A percentile compares a stretch with the other conserved stretches of the same genome.
These are phyloP conservation scores for Pythium brassicae DNA, from an alignment of 352 stramenopile genomes.

Conservation along the genomic window DNA sequence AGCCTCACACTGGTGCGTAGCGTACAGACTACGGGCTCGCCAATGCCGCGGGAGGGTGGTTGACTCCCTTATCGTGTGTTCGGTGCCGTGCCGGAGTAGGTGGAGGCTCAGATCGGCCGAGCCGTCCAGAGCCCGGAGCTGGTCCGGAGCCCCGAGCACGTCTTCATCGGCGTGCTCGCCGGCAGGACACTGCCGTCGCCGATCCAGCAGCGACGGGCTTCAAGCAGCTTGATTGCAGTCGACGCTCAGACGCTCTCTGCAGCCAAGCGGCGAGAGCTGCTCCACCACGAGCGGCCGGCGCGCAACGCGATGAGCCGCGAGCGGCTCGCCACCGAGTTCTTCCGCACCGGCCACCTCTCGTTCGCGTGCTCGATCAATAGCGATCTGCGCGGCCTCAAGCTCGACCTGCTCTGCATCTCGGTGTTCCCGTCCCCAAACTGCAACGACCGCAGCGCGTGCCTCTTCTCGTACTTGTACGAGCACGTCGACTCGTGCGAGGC, in stretches of 20 bases:
- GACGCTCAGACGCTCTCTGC: conserved; percentile 22
- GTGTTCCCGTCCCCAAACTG: conserved; percentile 56
- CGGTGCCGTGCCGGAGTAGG: background rate
- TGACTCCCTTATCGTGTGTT: background rate
- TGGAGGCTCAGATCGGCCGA: conserved; percentile 40
- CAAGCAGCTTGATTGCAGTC: conserved; percentile 5
- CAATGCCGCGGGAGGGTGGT: background rate
- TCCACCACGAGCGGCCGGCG: conserved; percentile 49
- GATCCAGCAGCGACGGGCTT: conserved; percentile 57
- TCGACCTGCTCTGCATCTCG: conserved; percentile 42
- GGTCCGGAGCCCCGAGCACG: conserved; percentile 31
- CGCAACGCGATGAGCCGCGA: conserved; percentile 38
- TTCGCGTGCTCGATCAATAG: conserved; percentile 63
- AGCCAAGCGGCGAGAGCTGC: conserved; percentile 38
- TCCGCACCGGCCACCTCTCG: conserved; percentile 35
- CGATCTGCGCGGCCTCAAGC: conserved; percentile 46
- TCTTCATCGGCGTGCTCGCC: conserved; percentile 65
- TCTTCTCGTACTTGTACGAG: conserved; percentile 67
- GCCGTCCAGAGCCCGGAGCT: conserved; percentile 25
- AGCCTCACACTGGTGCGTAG: conserved; percentile 23
- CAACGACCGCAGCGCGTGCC: conserved; percentile 52
- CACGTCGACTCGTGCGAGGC: conserved; percentile 50
- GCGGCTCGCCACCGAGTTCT: conserved; percentile 46
- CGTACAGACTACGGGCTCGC: no score
- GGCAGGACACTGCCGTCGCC: conserved; percentile 54